Conservation (phyloP, 2,329 filamentous ascomycete genomes). For the Lithohypha guttulata region DNA sequence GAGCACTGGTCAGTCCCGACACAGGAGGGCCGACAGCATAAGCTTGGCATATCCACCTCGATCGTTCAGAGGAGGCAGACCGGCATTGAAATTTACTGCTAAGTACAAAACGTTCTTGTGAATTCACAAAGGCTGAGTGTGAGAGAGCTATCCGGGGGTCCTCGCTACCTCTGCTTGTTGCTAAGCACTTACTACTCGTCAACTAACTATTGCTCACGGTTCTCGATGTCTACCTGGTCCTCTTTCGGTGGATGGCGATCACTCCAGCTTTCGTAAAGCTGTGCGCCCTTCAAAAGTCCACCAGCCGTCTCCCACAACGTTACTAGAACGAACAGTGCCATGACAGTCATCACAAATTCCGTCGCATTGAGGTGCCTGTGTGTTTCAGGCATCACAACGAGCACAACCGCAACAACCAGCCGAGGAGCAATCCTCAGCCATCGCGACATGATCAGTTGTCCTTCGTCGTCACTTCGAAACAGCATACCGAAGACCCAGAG, state of each 20-base stretch:
- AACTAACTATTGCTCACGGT: too few relatives aligned
- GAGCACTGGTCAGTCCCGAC: too few relatives aligned
- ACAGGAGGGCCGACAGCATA: too few relatives aligned
- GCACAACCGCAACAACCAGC: slow-evolving; percentile 8
- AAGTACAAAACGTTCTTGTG: too few relatives aligned
- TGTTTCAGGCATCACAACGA: slow-evolving; percentile 11
- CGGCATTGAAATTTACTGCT: too few relatives aligned
- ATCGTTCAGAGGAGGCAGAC: too few relatives aligned
- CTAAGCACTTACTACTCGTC: too few relatives aligned
- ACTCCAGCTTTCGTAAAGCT: slow-evolving; percentile 12
- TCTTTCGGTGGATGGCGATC: slow-evolving; percentile 4
- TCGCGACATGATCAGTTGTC: slow-evolving; percentile 7
- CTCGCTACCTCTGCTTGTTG: too few relatives aligned
- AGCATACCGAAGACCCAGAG: slow-evolving; percentile 21
- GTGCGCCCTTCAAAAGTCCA: slow-evolving; percentile 9
- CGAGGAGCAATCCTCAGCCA: slow-evolving; percentile 3
- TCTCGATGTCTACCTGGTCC: neutral
- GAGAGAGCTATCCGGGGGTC: too few relatives aligned
- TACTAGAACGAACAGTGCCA: slow-evolving; percentile 34
- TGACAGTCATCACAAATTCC: slow-evolving; percentile 33
- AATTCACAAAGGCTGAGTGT: too few relatives aligned
- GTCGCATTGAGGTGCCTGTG: slow-evolving; percentile 24
- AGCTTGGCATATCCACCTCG: too few relatives aligned
- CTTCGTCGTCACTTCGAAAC: slow-evolving; percentile 9
- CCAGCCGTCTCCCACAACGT: slow-evolving; percentile 36